These are phyloP conservation scores for Climacium dendroides DNA, from an alignment of 225 moss, liverwort and hornwort genomes.

Conservation along the genomic window DNA sequence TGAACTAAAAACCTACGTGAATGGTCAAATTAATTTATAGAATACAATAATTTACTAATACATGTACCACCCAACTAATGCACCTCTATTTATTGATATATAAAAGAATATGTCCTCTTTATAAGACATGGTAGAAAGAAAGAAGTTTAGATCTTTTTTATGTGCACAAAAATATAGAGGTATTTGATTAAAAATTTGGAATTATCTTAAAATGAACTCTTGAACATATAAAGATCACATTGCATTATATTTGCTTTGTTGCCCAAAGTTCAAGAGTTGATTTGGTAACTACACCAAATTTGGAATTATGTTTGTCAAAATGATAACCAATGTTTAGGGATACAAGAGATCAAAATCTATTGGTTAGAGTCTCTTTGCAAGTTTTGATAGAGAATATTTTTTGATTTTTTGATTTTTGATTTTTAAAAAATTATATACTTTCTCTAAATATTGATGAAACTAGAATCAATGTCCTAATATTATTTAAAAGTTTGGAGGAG, in stretches of 20 bases:
- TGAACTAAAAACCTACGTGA: fast-evolving
- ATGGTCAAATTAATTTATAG: background rate
- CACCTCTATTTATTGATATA: background rate
- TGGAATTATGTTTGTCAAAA: no score
- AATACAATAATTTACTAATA: background rate
- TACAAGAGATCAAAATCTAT: background rate
- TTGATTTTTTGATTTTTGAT: no score
- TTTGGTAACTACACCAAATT: background rate
- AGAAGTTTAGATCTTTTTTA: background rate
- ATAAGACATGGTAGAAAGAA: background rate
- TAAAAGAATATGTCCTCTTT: background rate
- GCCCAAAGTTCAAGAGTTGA: background rate
- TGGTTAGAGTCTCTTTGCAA: background rate
- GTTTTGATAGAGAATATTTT: fast-evolving
- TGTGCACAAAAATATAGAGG: background rate
- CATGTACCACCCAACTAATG: background rate
- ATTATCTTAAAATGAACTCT: fast-evolving
- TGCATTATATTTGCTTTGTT: background rate
- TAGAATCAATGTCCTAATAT: background rate
- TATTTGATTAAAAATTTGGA: fast-evolving
- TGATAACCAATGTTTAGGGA: background rate
- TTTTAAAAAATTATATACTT: background rate
- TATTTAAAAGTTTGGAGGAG: fast-evolving
- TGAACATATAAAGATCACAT: background rate
- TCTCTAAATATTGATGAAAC: background rate